Evolutionary conservation across 768 basidiomycete species (phyloP), one percentile per base, ranked within the genome.

Genomic region (Saitozyma podzolica): DNA sequence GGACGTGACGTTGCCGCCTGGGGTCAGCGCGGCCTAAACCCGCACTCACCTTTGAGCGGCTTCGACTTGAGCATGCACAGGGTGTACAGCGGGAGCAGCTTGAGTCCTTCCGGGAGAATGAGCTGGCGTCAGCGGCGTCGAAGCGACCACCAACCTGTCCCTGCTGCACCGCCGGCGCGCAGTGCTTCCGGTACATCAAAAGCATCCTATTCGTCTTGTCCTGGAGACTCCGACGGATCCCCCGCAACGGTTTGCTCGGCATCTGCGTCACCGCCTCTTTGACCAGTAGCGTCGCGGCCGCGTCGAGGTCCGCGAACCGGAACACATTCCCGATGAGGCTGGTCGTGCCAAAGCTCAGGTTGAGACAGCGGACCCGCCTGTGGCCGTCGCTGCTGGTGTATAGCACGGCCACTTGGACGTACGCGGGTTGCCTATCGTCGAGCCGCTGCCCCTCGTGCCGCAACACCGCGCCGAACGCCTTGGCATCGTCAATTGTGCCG

Each of bases 41-140:
- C 11, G 16, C 1, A 62, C 73, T 41, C 16, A 87, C 95, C 92
- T 87, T 96, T 95, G n/a, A 99, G 80, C 17, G 92, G 88, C 77
- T 96, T 95, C 56, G 85, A 85, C 82, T 99, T 99, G 51, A 89
- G 83, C 41, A 97, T 85, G 10, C 87, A 87, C 3, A 97, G 82
- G 3, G 85, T 85, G 75, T 88, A 93, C 16, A 92, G 83, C 0
- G 93, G 91, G 49, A 98, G 84, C 0, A 88, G 84, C 72, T 89
- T 88, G 83, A 92, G 93, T 0, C 89, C 88, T 80, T 98, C 96
- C 7, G 96, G 96, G 29, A 99, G 86, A 64, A 99, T 89, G 64
- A 99, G 80, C 95, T 99, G 69, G 0, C 48, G 43, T 41, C 16
- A 50, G 48, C 17, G 40, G 42, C 40, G 39, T 9, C 6, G 11